Percentiles rank a stretch among this genome's conserved stretches.
phyloP scores from a whole-genome alignment of 2,329 filamentous ascomycete species.

The Aspergillus thermomutatus region DNA sequence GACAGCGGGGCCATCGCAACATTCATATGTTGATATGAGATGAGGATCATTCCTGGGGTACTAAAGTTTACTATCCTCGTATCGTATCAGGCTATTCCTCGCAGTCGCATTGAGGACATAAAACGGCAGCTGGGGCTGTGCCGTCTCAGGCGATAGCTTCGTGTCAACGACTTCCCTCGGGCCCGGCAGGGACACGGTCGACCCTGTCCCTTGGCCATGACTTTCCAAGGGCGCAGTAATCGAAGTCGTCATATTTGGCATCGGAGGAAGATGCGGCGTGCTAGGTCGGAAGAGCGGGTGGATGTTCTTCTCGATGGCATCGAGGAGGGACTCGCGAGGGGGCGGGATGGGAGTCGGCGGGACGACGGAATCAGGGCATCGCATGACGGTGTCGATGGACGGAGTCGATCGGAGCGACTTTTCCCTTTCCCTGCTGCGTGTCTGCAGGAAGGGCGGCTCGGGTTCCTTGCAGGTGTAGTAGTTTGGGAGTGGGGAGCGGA shows the following conservation, averaged over 20 bases:
- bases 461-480: neutral
- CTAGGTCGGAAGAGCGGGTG: neutral
- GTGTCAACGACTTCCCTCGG: neutral
- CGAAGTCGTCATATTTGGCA: neutral
- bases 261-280: neutral
- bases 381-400: neutral
- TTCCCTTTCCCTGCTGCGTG: neutral
- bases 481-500: neutral
- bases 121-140: neutral
- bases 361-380: neutral
- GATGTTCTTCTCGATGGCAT: neutral
- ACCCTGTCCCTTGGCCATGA: neutral
- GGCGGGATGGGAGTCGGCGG: neutral
- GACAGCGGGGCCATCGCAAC: too few species aligned
- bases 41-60: too few species aligned
- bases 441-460: neutral
- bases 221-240: neutral
- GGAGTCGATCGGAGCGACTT: neutral
- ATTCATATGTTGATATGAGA: too few species aligned
- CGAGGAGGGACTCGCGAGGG: neutral
- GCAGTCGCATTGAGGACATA: neutral
- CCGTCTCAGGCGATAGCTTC: neutral
- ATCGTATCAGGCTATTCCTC: neutral
- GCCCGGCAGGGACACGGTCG: neutral
- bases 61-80: neutral